A percentile compares a stretch with the other conserved stretches of the same genome.
phyloP scores from a whole-genome alignment of 2,329 filamentous ascomycete species.

The Monosporascus sp. region DNA sequence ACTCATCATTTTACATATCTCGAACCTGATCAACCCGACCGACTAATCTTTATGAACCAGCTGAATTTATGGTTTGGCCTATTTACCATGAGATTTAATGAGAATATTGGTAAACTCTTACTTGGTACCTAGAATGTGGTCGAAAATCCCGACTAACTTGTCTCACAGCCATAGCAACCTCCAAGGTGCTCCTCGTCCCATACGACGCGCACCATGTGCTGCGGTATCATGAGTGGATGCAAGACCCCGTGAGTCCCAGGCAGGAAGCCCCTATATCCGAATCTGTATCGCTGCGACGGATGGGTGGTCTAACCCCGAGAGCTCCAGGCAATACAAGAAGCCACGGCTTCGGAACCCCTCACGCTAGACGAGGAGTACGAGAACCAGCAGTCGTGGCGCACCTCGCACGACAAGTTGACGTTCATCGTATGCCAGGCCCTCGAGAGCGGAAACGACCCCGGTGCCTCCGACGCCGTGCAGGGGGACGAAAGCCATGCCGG shows the following conservation, averaged over 20 bases:
- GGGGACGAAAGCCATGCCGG: background rate
- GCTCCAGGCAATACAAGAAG: slow-evolving; percentile 68
- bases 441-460: background rate
- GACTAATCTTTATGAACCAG: background rate
- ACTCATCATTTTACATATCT: no score
- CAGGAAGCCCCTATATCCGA: background rate
- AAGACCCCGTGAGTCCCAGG: slow-evolving; percentile 55
- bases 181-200: slow-evolving; percentile 69
- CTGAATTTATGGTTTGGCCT: no score
- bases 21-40: no score
- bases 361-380: slow-evolving; percentile 76
- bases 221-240: slow-evolving; percentile 88
- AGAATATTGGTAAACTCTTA: slow-evolving; percentile 32
- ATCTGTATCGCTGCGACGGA: background rate
- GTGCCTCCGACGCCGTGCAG: background rate
- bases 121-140: background rate
- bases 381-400: slow-evolving; percentile 86
- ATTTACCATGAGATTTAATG: slow-evolving; percentile 22
- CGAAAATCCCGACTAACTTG: background rate
- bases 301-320: background rate
- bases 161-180: slow-evolving; percentile 58
- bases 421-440: slow-evolving; percentile 68
- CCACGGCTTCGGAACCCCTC: slow-evolving; percentile 83
- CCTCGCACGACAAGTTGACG: slow-evolving; percentile 79
- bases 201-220: slow-evolving; percentile 78